Evolutionary conservation across 225 moss, liverwort and hornwort species (phyloP).

Genomic region (Bryoerythrophyllum caledonicum): DNA sequence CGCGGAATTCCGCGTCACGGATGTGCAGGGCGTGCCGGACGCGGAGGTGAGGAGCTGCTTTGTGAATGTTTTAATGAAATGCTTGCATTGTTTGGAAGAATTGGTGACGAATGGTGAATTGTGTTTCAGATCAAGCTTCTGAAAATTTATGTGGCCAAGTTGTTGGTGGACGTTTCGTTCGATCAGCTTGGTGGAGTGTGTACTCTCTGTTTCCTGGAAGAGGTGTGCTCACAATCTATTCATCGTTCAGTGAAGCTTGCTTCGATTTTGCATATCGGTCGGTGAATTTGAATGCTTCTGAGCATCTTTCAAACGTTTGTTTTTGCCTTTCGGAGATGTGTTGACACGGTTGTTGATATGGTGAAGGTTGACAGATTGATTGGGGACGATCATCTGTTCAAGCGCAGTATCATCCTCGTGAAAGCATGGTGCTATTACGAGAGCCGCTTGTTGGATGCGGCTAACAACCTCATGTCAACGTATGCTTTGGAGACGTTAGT

Average conservation of each 20-base stretch:
- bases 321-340: too few relatives aligned
- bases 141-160: conserved; percentile 75
- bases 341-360: neutral
- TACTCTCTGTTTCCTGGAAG: conserved; percentile 87
- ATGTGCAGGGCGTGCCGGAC: conserved; percentile 31
- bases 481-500: conserved; percentile 90
- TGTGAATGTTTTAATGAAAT: neutral
- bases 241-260: neutral
- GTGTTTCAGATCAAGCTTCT: conserved; percentile 68
- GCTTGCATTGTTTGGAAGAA: neutral
- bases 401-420: conserved; percentile 81
- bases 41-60: conserved; percentile 7
- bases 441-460: conserved; percentile 69
- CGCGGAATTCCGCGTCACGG: conserved; percentile 38
- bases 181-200: conserved; percentile 76
- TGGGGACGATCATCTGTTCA: conserved; percentile 71
- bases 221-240: conserved; percentile 38
- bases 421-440: conserved; percentile 97
- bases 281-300: too few relatives aligned
- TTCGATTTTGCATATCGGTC: neutral
- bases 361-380: conserved; percentile 76
- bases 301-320: too few relatives aligned
- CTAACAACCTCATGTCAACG: conserved; percentile 76
- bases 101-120: neutral
- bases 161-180: conserved; percentile 86